Evolutionary conservation across 225 moss, liverwort and hornwort genomes (phyloP), one percentile per base, ranked within the genome.

Genomic region (Polytrichum commune): DNA sequence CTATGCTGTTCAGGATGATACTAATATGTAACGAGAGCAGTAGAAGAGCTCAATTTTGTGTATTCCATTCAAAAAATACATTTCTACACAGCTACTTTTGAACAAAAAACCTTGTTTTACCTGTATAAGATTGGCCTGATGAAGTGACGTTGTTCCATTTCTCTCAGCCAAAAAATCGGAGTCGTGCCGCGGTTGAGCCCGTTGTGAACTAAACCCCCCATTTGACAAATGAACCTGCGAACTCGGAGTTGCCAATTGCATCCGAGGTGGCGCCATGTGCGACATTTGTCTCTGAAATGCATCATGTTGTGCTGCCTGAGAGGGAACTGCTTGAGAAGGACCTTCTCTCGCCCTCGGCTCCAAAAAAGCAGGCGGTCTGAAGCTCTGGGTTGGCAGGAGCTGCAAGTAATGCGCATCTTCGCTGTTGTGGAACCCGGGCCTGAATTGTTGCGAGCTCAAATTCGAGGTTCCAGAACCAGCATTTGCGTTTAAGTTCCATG

Each of bases 81-180:
- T 9, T 35, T 35, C 46, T 46, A 46, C 46, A 46, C 46, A 16
- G 46, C 46, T 4, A 4, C 46, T 46, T 46, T 46, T 16, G 16
- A 16, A 16, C 10, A 46, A 46, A 6, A 8, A 30, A 30, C 8
- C 19, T 46, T 46, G 8, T 22, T 2, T 79, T 79, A 93, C 96
- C 90, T 92, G 81, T 62, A 66, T 62, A 65, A 91, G 86, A 73
- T 91, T 92, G 55, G 84, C 82, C 60, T 90, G 90, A n/a, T 92
- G 79, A 1, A 86, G 75, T 23, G 84, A 85, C 65, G 92, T 85
- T 60, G 85, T 82, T 4, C 94, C 86, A 76, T 87, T 83, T 76
- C 81, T 90, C 72, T 92, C 94, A 33, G 78, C 86, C 70, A 92
- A 77, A 22, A 82, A 55, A 56, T 86, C 85, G 69, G 73, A 73